A percentile compares a stretch with the other conserved stretches of the same genome.
These are phyloP conservation scores for Boletus sensibilis DNA, from an alignment of 768 basidiomycete species.

Conservation along the genomic window DNA sequence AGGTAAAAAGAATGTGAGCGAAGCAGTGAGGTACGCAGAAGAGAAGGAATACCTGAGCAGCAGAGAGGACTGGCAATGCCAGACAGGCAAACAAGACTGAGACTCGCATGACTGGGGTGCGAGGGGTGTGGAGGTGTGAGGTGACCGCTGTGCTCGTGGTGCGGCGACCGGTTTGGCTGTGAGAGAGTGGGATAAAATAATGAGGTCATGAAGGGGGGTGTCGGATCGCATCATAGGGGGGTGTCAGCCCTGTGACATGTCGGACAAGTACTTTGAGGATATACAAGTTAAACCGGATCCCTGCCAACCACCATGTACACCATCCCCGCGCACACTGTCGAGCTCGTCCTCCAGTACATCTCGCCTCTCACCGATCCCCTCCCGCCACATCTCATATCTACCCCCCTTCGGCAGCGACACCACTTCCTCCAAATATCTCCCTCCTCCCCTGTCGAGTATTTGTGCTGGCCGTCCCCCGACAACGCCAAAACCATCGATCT, in stretches of 20 bases:
- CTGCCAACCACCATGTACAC: slow-evolving; percentile 31
- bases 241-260: slow-evolving; percentile 8
- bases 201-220: slow-evolving; percentile 11
- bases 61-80: slow-evolving; percentile 24
- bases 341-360: slow-evolving; percentile 57
- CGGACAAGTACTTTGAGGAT: no score
- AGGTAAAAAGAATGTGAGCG: slow-evolving; percentile 5
- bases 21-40: no score
- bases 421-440: slow-evolving; percentile 57
- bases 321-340: slow-evolving; percentile 38
- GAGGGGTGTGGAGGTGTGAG: background rate
- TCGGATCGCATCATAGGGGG: slow-evolving; percentile 6
- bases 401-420: slow-evolving; percentile 60
- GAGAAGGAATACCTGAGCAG: slow-evolving; percentile 33
- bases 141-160: background rate
- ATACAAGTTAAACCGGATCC: background rate
- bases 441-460: slow-evolving; percentile 51
- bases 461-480: slow-evolving; percentile 61
- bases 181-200: slow-evolving; percentile 12
- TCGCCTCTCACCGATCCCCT: slow-evolving; percentile 49
- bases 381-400: slow-evolving; percentile 61
- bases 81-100: slow-evolving; percentile 34
- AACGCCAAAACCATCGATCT: slow-evolving; percentile 39
- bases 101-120: slow-evolving; percentile 26
- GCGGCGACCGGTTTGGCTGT: background rate